Base-by-base conservation (phyloP, 2,329 filamentous ascomycete genomes). In the Exophiala oligosperma region DNA sequence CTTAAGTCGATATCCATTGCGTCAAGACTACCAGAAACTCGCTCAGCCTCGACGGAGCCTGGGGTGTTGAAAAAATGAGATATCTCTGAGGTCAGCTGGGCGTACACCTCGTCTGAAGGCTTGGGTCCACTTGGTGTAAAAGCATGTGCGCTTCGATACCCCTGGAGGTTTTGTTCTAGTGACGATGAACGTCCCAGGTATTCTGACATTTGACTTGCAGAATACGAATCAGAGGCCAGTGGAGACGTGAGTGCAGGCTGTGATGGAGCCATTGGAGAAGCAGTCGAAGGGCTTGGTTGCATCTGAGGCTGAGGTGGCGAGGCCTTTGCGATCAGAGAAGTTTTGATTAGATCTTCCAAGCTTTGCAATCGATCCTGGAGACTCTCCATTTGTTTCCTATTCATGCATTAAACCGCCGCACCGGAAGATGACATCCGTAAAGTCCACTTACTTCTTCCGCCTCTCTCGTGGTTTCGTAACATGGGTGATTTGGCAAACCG, bases 391-490 rank as follows among this genome's bases (percentile, higher is more conserved):
- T 97, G 97, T 74, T 97, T 97, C 55, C 91, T 94, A 29, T 43
- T n/a, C 9, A 65, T 23, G 12, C n/a, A 26, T 29, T 50, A 41
- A 29, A 47, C 24, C 50, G 44, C 29, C 5, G 24, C 26, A 9
- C 35, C 17, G 23, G 8, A n/a, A 14, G 2, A 38, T n/a, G 24
- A 8, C 17, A 44, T 41, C 29, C 40, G 38, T 14, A 6, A 38
- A 24, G 9, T 24, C 12, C 17, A 49, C 29, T 35, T 82, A 95
- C 91, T 93, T 93, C 80, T 97, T 97, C 1, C 93, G 93, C 52
- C 92, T 92, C 72, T 89, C 93, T 62, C 93, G 84, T 82, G 97
- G 97, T 85, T 99, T 99, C 78, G 97, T 93, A 38, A 97, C 92
- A 72, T 96, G 91, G 0, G 94, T 97, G 72, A 97, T 97, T 66